Evolutionary conservation across 495 filamentous ascomycete genomes (phyloP), one percentile per base, ranked within the genome.

Genomic region (Immersiella caudata): DNA sequence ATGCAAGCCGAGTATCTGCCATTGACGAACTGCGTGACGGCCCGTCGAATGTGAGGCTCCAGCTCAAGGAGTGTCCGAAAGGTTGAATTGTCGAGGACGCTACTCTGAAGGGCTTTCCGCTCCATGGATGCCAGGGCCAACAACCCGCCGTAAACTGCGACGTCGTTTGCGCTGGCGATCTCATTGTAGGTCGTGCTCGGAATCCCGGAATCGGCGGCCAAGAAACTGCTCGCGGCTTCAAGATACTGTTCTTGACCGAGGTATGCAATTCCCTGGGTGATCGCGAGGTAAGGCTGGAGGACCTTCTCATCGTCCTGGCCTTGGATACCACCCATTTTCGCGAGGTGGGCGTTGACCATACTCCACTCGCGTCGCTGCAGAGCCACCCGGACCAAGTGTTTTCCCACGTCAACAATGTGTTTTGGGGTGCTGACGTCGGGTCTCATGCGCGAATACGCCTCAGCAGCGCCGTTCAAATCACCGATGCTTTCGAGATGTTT

Each of bases 1-100:
- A 99, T 84, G 69, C 94, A 97, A 6, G 87, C 83, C 1, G 91
- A 87, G 79, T 97, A 99, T 70, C 96, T 90, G 49, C 91, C 91
- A 63, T 88, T 91, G 70, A 92, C 90, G 77, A 98, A 98, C 80
- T 90, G 90, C 1, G 86, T 82, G 62, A 99, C 90, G 25, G 95
- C 96, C 21, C 93, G 91, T 59, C 96, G 91, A 67, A 99, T 91
- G 71, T 98, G 94, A 1, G 96, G 94, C 74, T 97, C 95, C 1
- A 94, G 85, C 75, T 99, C 94, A 2, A 99, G 86, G 78, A 93
- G 97, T 57, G 84, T 87, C 55, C 96, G 88, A 82, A 99, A 99
- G 35, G 81, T 79, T 26, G 79, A 78, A 69, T 91, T 94, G 20
- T 94, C 93, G 0, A 99, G 86, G 9, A 98, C 92, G 21, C 82